Base-by-base conservation (phyloP, 495 filamentous ascomycete genomes). In the Annulohypoxylon moriforme region DNA sequence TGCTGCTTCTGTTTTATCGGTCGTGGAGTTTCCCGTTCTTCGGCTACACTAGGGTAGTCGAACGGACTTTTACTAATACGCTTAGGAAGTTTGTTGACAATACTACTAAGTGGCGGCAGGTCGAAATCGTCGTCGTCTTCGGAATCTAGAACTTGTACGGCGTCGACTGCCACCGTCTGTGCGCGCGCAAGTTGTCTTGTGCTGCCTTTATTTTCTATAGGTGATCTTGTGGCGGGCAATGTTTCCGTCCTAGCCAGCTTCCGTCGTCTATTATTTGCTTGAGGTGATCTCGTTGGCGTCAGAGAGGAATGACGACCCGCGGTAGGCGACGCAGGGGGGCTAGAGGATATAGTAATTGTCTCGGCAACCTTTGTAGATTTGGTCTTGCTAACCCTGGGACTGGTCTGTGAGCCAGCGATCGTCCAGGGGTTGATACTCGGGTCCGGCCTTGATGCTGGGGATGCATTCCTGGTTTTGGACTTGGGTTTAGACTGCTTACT, bases 311-410 rank as follows among this genome's bases (percentile, higher is more conserved):
- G 13, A 59, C 33, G 24, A 65, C 22, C 18, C 66, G 67, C 20
- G 57, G 49, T 18, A 76, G 78, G 63, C 63, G 78, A 73, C 64
- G 73, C 46, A 63, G 71, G 68, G 16, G 83, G 83, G 60, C 82
- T 85, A 53, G 83, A 85, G 29, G 78, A 77, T 73, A 85, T 80
- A 65, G 78, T 29, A 67, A 85, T 83, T 14, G 83, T 69, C 42
- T 81, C 74, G 34, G 71, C 25, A 47, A 58, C 63, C 44, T 72
- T 34, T 60, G 71, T 44, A 44, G 72, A 58, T 46, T 57, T 68
- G 71, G 74, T 70, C 42, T 60, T 67, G 68, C 72, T 75, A 60
- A 67, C 60, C 62, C 72, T 81, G 46, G 76, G 69, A 70, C 68
- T 81, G 67, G 20, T 62, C 61, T 79, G 79, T 77, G 79, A 83